A percentile compares a stretch with the other conserved stretches of the same genome.
Conservation (phyloP, 495 filamentous ascomycete genomes). For the Hapsidospora chrysogenum region DNA sequence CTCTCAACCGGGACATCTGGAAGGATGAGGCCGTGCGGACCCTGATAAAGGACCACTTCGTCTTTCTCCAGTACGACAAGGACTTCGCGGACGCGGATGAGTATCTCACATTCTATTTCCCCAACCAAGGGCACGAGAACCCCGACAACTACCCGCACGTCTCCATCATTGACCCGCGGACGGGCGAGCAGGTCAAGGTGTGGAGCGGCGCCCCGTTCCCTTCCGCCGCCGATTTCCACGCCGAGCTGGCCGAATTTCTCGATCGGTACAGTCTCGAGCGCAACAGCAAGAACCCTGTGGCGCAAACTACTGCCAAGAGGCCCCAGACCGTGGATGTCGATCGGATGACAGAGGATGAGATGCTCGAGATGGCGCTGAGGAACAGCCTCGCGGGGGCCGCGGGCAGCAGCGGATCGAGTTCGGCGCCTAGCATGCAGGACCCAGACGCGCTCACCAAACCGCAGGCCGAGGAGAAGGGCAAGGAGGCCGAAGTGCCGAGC, state of each 20-base stretch:
- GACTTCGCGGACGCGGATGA: slow-evolving; percentile 55
- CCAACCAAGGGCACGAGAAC: slow-evolving; percentile 49
- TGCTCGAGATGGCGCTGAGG: slow-evolving; percentile 81
- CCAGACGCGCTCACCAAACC: slow-evolving; percentile 69
- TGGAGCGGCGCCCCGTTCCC: slow-evolving; percentile 78
- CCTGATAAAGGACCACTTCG: slow-evolving; percentile 77
- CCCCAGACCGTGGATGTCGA: slow-evolving; percentile 55
- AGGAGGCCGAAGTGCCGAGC: slow-evolving; percentile 6
- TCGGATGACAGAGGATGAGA: slow-evolving; percentile 90
- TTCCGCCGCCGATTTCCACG: slow-evolving; percentile 63
- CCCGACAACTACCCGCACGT: slow-evolving; percentile 76
- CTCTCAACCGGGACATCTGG: slow-evolving; percentile 89
- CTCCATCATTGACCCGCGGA: slow-evolving; percentile 86
- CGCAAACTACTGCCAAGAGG: slow-evolving; percentile 56
- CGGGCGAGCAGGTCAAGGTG: slow-evolving; percentile 91
- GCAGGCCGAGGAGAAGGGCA: slow-evolving; percentile 10
- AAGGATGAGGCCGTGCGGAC: slow-evolving; percentile 63
- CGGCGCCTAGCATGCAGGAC: slow-evolving; percentile 33
- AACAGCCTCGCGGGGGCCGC: slow-evolving; percentile 47
- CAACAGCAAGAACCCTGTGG: slow-evolving; percentile 82
- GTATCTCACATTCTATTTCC: slow-evolving; percentile 85
- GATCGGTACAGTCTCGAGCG: slow-evolving; percentile 82
- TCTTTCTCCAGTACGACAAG: slow-evolving; percentile 87
- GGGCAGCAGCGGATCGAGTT: slow-evolving; percentile 8
- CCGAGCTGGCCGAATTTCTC: slow-evolving; percentile 85